phyloP scores from a whole-genome alignment of 2,329 filamentous ascomycete species.

The Neofusicoccum umdonicola region DNA sequence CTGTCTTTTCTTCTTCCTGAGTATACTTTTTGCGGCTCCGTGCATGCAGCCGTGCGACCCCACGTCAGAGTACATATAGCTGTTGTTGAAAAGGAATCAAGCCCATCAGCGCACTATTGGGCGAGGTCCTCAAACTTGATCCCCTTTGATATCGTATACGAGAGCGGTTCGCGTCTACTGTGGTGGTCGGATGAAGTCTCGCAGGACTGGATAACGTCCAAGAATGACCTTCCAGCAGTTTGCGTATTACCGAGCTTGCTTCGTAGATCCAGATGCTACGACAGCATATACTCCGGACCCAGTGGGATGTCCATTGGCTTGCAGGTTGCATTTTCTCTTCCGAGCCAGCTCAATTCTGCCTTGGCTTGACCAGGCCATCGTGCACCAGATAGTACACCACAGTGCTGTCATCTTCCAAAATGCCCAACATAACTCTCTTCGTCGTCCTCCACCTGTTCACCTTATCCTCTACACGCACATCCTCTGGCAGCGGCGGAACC shows the following conservation, averaged over 20 bases:
- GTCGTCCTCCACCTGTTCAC: slow-evolving; percentile 48
- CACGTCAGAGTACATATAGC: not conserved
- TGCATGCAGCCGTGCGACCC: not conserved
- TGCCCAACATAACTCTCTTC: slow-evolving; percentile 73
- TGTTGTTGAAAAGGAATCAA: not conserved
- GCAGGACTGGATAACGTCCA: not conserved
- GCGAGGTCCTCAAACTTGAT: not conserved
- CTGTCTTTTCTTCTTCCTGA: not conserved
- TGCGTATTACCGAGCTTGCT: too few species aligned
- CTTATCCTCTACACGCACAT: slow-evolving; percentile 29
- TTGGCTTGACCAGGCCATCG: slow-evolving; percentile 81
- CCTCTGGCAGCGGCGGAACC: slow-evolving; percentile 40
- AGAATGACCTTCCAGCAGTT: not conserved
- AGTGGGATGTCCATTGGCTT: too few species aligned
- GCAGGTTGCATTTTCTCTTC: not conserved
- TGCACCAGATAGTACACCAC: slow-evolving; percentile 83
- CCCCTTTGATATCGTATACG: too few species aligned
- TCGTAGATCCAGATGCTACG: too few species aligned
- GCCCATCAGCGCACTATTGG: not conserved
- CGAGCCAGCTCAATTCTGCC: slow-evolving; percentile 63
- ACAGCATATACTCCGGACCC: too few species aligned
- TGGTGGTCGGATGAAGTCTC: too few species aligned
- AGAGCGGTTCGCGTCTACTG: too few species aligned
- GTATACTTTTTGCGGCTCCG: not conserved
- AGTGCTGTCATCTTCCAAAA: slow-evolving; percentile 76